Conservation (phyloP, 345 rosid species). For the Lenwebbia sp. region DNA sequence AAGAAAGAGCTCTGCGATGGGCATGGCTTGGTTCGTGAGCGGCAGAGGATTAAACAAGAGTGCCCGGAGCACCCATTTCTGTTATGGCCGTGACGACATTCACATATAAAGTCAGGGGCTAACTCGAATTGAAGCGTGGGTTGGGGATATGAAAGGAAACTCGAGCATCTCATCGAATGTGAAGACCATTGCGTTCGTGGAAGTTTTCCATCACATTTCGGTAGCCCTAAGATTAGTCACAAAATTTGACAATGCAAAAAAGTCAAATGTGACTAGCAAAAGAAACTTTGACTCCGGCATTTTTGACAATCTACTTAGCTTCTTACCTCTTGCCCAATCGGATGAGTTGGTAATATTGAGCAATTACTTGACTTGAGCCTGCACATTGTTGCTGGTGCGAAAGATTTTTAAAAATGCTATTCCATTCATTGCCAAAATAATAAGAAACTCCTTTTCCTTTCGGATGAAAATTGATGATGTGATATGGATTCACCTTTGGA, state of each 20-base stretch:
- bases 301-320: not conserved
- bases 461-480: not conserved
- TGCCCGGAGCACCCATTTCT: no score
- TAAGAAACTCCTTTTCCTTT: not conserved
- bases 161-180: no score
- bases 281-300: no score
- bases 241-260: not conserved
- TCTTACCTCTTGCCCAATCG: constrained; percentile 72
- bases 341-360: constrained; percentile 88
- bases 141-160: no score
- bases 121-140: no score
- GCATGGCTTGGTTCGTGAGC: no score
- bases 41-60: no score
- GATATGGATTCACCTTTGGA: constrained; percentile 43
- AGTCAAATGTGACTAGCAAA: not conserved
- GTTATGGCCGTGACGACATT: no score
- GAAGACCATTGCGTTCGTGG: constrained; percentile 34
- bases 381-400: not conserved
- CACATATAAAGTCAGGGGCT: no score
- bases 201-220: constrained; percentile 89
- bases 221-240: constrained; percentile 36
- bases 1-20: no score
- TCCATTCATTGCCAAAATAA: not conserved
- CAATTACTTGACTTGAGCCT: constrained; percentile 61
- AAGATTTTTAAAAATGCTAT: not conserved